These are phyloP conservation scores for Starmerella asiatica DNA, from an alignment of 805 yeast species.

Conservation along the genomic window DNA sequence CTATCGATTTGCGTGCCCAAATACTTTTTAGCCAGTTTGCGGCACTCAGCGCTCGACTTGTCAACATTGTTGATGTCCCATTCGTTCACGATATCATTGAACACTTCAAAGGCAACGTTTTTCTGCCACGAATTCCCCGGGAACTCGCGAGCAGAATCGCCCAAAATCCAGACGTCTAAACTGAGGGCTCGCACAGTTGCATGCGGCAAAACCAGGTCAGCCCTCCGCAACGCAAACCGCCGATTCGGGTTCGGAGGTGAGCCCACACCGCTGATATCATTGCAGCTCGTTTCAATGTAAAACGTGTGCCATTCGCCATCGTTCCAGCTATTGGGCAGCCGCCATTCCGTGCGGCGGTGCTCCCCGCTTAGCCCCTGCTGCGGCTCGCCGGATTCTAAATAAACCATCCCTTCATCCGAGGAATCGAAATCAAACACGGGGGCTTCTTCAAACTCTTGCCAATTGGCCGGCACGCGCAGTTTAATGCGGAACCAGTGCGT, in stretches of 20 bases:
- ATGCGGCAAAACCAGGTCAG: slow-evolving; percentile 74
- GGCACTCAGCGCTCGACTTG: slow-evolving; percentile 43
- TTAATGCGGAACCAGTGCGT: slow-evolving; percentile 82
- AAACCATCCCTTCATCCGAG: slow-evolving; percentile 72
- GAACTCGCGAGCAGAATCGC: slow-evolving; percentile 85
- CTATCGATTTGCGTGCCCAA: slow-evolving; percentile 64
- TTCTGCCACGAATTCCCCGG: slow-evolving; percentile 67
- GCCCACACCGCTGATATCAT: slow-evolving; percentile 84
- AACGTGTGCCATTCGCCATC: slow-evolving; percentile 45
- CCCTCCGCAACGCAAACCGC: slow-evolving; percentile 50
- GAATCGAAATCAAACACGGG: slow-evolving; percentile 74
- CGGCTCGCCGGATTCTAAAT: slow-evolving; percentile 51
- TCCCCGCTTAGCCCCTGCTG: slow-evolving; percentile 79
- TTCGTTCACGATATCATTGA: slow-evolving; percentile 67
- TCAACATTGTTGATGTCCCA: slow-evolving; percentile 58
- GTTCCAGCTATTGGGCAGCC: slow-evolving; percentile 39
- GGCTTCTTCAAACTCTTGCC: slow-evolving; percentile 40
- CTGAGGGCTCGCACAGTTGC: slow-evolving; percentile 61
- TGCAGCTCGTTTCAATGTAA: slow-evolving; percentile 82
- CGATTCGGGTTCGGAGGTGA: slow-evolving; percentile 60
- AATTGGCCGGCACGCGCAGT: slow-evolving; percentile 48
- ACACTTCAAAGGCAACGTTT: slow-evolving; percentile 65
- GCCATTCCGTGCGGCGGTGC: slow-evolving; percentile 55
- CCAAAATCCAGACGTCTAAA: slow-evolving; percentile 74
- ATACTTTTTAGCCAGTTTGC: slow-evolving; percentile 48